These are phyloP conservation scores for Fusarium acutatum DNA, from an alignment of 2,329 filamentous ascomycete genomes.

Conservation along the genomic window DNA sequence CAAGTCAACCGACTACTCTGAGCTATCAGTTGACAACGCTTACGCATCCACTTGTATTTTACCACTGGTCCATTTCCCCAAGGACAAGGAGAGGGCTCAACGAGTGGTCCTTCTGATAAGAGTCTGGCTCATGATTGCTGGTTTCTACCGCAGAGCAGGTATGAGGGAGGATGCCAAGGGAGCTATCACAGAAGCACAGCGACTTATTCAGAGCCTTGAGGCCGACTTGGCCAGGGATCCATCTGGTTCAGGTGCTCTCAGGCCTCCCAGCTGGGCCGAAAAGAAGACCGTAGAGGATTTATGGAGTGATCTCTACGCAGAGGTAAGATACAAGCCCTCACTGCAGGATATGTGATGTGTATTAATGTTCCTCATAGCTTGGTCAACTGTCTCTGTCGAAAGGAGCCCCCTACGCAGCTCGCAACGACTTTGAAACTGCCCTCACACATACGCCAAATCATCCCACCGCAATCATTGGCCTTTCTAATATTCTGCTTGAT, in stretches of 20 bases:
- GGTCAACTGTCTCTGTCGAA: slow-evolving; percentile 73
- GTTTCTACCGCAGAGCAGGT: slow-evolving; percentile 83
- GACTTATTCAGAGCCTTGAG: slow-evolving; percentile 77
- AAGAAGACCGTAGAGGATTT: slow-evolving; percentile 84
- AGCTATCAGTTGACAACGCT: slow-evolving; percentile 51
- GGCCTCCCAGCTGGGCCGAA: slow-evolving; percentile 77
- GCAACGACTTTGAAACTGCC: slow-evolving; percentile 82
- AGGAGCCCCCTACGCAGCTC: slow-evolving; percentile 71
- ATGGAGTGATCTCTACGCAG: slow-evolving; percentile 83
- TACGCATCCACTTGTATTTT: slow-evolving; percentile 58
- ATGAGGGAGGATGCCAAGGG: slow-evolving; percentile 83
- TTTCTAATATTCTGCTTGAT: slow-evolving; percentile 87
- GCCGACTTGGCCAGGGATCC: slow-evolving; percentile 69
- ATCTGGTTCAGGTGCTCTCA: slow-evolving; percentile 69
- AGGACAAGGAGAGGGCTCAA: slow-evolving; percentile 60
- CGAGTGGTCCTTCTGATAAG: slow-evolving; percentile 69
- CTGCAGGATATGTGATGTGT: neutral
- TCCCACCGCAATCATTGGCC: slow-evolving; percentile 77
- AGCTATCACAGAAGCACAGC: slow-evolving; percentile 82
- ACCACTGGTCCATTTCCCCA: slow-evolving; percentile 63
- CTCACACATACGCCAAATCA: slow-evolving; percentile 84
- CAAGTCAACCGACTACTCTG: slow-evolving; percentile 51
- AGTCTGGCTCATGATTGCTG: slow-evolving; percentile 90
- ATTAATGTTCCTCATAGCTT: slow-evolving; percentile 58
- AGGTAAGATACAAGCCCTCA: slow-evolving; percentile 63